Conservation (phyloP, 1,284 basidiomycete genomes). For the Rhodotorula sp. region DNA sequence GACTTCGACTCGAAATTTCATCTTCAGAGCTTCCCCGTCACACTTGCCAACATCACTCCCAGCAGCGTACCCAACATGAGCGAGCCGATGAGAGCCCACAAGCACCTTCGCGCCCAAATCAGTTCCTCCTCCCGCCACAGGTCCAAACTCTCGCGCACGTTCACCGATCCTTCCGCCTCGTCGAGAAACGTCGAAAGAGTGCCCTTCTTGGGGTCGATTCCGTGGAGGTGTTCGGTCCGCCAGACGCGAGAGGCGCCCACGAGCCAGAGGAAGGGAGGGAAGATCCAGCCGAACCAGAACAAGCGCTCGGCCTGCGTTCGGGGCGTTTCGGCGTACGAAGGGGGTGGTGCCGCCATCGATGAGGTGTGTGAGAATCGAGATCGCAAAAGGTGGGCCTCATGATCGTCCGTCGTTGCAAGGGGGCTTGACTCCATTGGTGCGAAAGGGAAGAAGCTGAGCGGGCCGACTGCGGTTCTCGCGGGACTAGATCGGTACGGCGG, state of each 20-base stretch:
- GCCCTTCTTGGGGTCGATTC: background rate
- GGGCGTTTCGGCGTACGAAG: conserved; percentile 15
- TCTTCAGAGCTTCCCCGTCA: background rate
- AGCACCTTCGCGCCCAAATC: conserved; percentile 29
- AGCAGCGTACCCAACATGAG: background rate
- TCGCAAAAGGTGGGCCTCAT: no score
- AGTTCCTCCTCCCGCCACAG: conserved; percentile 27
- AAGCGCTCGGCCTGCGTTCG: conserved; percentile 16
- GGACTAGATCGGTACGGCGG: no score
- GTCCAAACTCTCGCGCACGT: background rate
- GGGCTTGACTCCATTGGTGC: no score
- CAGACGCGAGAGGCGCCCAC: conserved; percentile 8
- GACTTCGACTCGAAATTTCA: no score
- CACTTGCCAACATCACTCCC: conserved; percentile 1
- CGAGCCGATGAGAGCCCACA: background rate
- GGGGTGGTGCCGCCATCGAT: background rate
- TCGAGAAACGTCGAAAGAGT: background rate
- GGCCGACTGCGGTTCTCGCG: no score
- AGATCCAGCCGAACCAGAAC: conserved; percentile 25
- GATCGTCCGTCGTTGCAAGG: no score
- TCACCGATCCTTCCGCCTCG: background rate
- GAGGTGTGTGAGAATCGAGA: background rate
- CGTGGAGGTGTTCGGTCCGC: background rate
- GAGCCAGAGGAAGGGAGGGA: conserved; percentile 16
- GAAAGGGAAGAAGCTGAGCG: no score